Percentiles rank a stretch among this genome's conserved stretches.
phyloP scores from a whole-genome alignment of 768 basidiomycete species.

The Collybia mongolica region DNA sequence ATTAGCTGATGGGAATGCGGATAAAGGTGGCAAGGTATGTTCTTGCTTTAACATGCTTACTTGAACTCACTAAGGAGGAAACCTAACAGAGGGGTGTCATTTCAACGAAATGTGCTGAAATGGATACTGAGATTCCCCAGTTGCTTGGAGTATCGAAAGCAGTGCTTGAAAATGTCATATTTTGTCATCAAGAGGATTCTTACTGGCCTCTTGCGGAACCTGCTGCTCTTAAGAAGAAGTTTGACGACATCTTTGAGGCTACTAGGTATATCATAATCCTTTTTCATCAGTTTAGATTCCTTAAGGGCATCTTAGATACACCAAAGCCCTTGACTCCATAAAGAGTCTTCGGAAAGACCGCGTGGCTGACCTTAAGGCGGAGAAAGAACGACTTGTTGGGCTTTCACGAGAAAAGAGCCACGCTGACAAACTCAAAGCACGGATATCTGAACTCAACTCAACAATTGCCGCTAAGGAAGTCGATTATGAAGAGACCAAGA shows the following conservation, averaged over 20 bases:
- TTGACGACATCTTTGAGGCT: conserved; percentile 99
- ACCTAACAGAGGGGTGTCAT: conserved; percentile 72
- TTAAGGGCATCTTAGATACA: conserved; percentile 60
- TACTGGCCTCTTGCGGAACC: conserved; percentile 98
- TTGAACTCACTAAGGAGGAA: neutral
- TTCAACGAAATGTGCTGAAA: conserved; percentile 96
- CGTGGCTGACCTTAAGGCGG: conserved; percentile 86
- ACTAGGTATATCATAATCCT: conserved; percentile 59
- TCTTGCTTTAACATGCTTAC: neutral
- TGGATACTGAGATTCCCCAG: conserved; percentile 92
- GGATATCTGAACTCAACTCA: conserved; percentile 59
- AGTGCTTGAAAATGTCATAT: conserved; percentile 99
- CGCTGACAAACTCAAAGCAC: conserved; percentile 76
- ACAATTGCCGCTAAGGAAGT: conserved; percentile 69
- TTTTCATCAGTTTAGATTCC: neutral
- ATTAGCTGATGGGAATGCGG: conserved; percentile 61
- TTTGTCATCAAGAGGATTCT: conserved; percentile 99
- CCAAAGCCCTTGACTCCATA: conserved; percentile 93
- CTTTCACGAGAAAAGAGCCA: conserved; percentile 82
- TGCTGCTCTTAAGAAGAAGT: conserved; percentile 92
- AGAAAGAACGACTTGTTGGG: conserved; percentile 81
- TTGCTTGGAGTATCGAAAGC: conserved; percentile 95
- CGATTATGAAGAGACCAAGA: conserved; percentile 70
- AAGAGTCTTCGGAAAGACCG: conserved; percentile 90
- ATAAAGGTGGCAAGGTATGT: conserved; percentile 76